Percentiles rank a stretch among this genome's conserved stretches.
Conservation (phyloP, 371 early-diverging fungal genomes). For the Mucor indicus region DNA sequence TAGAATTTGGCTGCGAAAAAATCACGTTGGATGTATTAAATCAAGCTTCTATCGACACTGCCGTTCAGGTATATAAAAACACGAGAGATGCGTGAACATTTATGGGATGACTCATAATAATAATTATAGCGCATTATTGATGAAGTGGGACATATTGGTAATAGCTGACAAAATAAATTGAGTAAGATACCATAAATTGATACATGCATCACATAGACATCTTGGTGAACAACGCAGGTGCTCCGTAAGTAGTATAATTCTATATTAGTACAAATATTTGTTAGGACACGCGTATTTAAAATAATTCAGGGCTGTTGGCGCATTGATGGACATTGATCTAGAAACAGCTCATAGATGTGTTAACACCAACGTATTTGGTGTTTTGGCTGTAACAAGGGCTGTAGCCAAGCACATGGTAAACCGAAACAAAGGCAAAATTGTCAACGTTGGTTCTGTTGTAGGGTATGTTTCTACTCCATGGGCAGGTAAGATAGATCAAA, state of each 20-base stretch:
- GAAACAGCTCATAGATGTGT: constrained; percentile 38
- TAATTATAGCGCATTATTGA: constrained; percentile 36
- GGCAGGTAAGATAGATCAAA: constrained; percentile 29
- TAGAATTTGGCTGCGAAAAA: constrained; percentile 48
- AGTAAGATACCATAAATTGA: too few species aligned
- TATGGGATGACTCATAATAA: constrained; percentile 1
- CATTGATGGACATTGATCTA: constrained; percentile 45
- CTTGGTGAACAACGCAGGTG: constrained; percentile 52
- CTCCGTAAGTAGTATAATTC: constrained; percentile 49
- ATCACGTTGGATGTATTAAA: constrained; percentile 49
- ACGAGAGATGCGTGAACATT: not conserved
- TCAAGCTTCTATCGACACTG: constrained; percentile 38
- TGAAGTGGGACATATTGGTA: constrained; percentile 60
- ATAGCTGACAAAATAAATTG: not conserved
- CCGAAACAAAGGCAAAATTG: constrained; percentile 55
- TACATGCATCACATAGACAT: constrained; percentile 27
- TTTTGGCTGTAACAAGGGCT: constrained; percentile 42
- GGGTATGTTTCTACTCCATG: constrained; percentile 56
- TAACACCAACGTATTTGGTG: constrained; percentile 61
- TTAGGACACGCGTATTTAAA: too few species aligned
- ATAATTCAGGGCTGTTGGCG: constrained; percentile 34
- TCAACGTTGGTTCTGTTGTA: constrained; percentile 60
- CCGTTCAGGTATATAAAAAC: constrained; percentile 35
- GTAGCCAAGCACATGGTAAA: constrained; percentile 58
- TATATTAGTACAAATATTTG: too few species aligned